Evolutionary conservation across 2,329 filamentous ascomycete genomes (phyloP).

Genomic region (Madurella mycetomatis): DNA sequence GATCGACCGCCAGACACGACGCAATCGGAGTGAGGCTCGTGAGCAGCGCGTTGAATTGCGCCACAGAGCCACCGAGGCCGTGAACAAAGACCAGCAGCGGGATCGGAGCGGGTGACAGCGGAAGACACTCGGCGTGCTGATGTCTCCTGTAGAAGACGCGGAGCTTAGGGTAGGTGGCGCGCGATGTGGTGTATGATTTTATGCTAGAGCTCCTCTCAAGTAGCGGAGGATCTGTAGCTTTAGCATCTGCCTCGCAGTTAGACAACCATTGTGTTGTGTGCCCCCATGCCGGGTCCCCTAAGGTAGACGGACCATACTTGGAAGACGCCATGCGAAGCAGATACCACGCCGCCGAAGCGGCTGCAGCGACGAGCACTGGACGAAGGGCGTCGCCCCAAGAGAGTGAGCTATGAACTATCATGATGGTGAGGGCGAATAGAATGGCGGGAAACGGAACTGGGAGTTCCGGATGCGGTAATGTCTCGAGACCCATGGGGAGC

Average conservation of each 20-base stretch:
- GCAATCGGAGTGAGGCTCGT: conserved; percentile 77
- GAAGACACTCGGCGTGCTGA: conserved; percentile 76
- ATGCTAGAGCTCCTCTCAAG: conserved; percentile 71
- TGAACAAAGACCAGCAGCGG: conserved; percentile 89
- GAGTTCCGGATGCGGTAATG: neutral
- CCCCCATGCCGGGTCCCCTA: neutral
- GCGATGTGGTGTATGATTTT: conserved; percentile 66
- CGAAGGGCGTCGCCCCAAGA: neutral
- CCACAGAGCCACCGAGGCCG: conserved; percentile 84
- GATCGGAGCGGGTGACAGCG: conserved; percentile 64
- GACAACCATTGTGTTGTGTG: too few species aligned
- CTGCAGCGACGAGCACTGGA: neutral
- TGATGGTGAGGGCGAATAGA: neutral
- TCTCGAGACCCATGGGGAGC: neutral
- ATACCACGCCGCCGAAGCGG: neutral
- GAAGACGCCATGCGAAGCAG: conserved; percentile 11
- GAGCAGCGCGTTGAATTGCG: conserved; percentile 80
- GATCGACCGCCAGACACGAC: conserved; percentile 80
- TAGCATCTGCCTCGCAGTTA: conserved; percentile 33
- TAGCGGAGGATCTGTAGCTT: conserved; percentile 68
- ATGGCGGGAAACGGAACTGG: neutral
- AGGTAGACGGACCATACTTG: conserved; percentile 6
- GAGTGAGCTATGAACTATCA: conserved; percentile 3
- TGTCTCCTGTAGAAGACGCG: conserved; percentile 82
- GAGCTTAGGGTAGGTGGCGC: conserved; percentile 67